Conservation (phyloP, 2,329 filamentous ascomycete genomes). For the Pyrenochaeta sp. region DNA sequence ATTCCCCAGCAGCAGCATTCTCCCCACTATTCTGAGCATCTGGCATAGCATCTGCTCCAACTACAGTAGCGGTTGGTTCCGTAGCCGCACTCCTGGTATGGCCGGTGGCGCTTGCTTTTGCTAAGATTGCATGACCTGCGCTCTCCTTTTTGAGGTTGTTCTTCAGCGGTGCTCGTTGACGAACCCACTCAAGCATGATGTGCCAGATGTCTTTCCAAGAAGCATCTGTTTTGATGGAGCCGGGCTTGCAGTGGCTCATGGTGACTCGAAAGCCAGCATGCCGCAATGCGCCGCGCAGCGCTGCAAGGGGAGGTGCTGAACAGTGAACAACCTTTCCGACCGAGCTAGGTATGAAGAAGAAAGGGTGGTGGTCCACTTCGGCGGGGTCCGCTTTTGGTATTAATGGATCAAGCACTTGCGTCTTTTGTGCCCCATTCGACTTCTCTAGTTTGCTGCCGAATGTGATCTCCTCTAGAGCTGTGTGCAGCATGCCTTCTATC, state of each 20-base stretch:
- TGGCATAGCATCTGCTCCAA: slow-evolving; percentile 2
- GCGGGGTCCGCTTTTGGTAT: slow-evolving; percentile 48
- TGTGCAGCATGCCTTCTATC: slow-evolving; percentile 90
- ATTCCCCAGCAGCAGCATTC: slow-evolving; percentile 5
- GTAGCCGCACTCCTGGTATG: slow-evolving; percentile 11
- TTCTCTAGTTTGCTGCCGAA: slow-evolving; percentile 37
- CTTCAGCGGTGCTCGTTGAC: slow-evolving; percentile 81
- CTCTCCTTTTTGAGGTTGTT: slow-evolving; percentile 74
- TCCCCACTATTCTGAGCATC: slow-evolving; percentile 13
- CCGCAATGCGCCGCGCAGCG: slow-evolving; percentile 81
- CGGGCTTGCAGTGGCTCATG: slow-evolving; percentile 86
- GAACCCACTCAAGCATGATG: slow-evolving; percentile 89
- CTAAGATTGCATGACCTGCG: slow-evolving; percentile 71
- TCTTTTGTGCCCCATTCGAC: slow-evolving; percentile 23
- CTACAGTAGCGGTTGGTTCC: slow-evolving; percentile 8
- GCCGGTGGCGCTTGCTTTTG: slow-evolving; percentile 28
- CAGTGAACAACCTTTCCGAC: slow-evolving; percentile 82
- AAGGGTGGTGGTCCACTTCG: slow-evolving; percentile 75
- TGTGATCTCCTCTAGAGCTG: slow-evolving; percentile 78
- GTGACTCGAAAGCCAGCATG: slow-evolving; percentile 83
- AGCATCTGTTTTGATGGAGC: slow-evolving; percentile 92
- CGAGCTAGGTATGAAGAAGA: slow-evolving; percentile 82
- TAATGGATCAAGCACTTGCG: slow-evolving; percentile 45
- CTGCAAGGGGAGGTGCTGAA: slow-evolving; percentile 78
- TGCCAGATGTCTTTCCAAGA: slow-evolving; percentile 92